Conservation (phyloP, 2,329 filamentous ascomycete species). For the Penicillium sp. region DNA sequence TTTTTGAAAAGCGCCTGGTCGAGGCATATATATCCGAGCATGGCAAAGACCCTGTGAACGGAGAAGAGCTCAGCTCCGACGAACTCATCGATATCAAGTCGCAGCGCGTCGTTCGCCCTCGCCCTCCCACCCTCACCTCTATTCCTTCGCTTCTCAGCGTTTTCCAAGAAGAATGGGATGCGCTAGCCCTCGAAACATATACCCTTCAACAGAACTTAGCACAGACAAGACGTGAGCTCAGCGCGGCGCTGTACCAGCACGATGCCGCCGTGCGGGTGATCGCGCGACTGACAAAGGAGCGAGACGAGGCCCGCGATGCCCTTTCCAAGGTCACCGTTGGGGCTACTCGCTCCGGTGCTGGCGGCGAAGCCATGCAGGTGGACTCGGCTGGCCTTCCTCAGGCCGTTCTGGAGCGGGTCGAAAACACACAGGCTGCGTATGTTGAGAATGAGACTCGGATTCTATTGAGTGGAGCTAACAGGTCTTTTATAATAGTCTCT, state of each 20-base stretch:
- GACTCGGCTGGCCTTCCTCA: conserved; percentile 79
- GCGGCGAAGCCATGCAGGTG: conserved; percentile 90
- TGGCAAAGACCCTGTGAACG: conserved; percentile 87
- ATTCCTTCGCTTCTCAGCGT: conserved; percentile 91
- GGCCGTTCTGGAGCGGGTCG: conserved; percentile 71
- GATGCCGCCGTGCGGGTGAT: conserved; percentile 97
- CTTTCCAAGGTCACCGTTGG: conserved; percentile 82
- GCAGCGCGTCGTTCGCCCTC: conserved; percentile 79
- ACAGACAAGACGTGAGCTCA: conserved; percentile 90
- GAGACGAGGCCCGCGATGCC: conserved; percentile 89
- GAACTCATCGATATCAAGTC: conserved; percentile 89
- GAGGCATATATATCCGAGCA: conserved; percentile 94
- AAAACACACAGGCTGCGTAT: conserved; percentile 79
- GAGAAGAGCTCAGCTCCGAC: conserved; percentile 79
- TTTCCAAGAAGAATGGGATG: conserved; percentile 99
- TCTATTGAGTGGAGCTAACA: conserved; percentile 21
- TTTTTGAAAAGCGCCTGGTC: conserved; percentile 94
- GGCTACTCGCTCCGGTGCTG: conserved; percentile 52
- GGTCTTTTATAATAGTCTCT: conserved; percentile 63
- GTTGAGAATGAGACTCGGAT: conserved; percentile 39
- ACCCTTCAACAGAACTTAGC: conserved; percentile 86
- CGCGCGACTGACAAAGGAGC: conserved; percentile 83
- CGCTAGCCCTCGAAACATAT: conserved; percentile 87
- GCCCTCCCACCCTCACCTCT: conserved; percentile 91
- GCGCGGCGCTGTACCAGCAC: conserved; percentile 92